phyloP scores from a whole-genome alignment of 2,329 filamentous ascomycete genomes.

The Aspergillus sp. region DNA sequence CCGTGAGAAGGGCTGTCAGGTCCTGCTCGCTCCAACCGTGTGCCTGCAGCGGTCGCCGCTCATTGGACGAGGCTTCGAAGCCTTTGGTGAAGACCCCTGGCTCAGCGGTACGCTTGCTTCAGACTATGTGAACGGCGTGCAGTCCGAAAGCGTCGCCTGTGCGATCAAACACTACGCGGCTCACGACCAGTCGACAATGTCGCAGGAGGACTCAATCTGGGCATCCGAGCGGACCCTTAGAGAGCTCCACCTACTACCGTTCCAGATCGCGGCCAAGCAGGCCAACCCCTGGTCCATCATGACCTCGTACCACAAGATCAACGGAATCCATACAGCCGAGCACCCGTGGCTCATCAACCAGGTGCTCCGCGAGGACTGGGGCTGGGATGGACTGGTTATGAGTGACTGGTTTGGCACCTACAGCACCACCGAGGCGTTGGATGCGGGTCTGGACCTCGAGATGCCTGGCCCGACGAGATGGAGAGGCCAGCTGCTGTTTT shows the following conservation, averaged over 20 bases:
- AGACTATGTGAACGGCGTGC: neutral
- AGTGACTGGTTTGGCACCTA: neutral
- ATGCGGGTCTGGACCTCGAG: neutral
- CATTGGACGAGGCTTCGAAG: neutral
- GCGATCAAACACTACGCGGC: conserved; percentile 1
- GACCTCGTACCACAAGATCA: neutral
- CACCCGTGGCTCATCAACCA: neutral
- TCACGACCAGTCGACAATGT: neutral
- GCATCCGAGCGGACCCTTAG: neutral
- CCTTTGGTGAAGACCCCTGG: neutral
- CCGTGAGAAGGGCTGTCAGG: neutral
- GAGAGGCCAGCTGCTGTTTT: neutral
- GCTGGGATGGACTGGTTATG: neutral
- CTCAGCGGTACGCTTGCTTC: neutral
- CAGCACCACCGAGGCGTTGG: neutral
- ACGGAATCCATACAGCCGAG: neutral
- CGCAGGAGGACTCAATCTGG: neutral
- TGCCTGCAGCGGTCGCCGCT: neutral
- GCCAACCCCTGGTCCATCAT: neutral
- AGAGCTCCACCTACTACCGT: neutral
- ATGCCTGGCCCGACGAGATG: neutral
- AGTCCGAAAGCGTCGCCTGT: neutral
- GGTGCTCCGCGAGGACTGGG: neutral
- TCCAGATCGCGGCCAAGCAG: neutral
- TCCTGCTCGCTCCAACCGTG: neutral